A percentile compares a stretch with the other conserved stretches of the same genome.
Evolutionary conservation across 2,329 filamentous ascomycete species (phyloP).

Genomic region (Bipolaris bicolor): DNA sequence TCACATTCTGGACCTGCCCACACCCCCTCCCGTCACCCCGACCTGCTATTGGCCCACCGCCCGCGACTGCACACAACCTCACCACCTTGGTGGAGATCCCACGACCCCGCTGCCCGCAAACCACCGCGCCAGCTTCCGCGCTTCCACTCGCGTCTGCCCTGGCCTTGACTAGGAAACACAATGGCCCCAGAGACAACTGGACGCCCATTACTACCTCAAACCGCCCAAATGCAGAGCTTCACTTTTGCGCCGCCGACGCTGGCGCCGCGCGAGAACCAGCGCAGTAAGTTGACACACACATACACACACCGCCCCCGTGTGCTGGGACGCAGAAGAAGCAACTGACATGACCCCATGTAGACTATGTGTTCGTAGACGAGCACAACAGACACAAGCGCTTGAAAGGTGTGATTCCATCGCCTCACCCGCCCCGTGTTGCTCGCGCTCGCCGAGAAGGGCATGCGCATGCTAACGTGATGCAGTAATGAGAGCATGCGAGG

Average conservation of each 20-base stretch:
- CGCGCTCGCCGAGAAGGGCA: background rate
- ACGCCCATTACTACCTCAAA: conserved; percentile 70
- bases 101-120: conserved; percentile 44
- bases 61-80: conserved; percentile 31
- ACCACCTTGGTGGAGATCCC: conserved; percentile 35
- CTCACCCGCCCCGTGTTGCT: background rate
- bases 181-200: conserved; percentile 70
- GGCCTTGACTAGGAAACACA: conserved; percentile 15
- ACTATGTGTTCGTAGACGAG: conserved; percentile 99
- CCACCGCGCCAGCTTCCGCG: conserved; percentile 25
- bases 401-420: conserved; percentile 69
- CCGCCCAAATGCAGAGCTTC: conserved; percentile 74
- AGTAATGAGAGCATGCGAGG: conserved; percentile 98
- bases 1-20: conserved; percentile 26
- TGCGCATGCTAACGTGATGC: conserved; percentile 30
- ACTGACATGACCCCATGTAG: conserved; percentile 57
- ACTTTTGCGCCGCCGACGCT: conserved; percentile 72
- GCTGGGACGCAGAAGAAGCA: background rate
- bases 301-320: conserved; percentile 7
- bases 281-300: conserved; percentile 65
- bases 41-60: conserved; percentile 36
- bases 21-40: conserved; percentile 13
- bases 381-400: conserved; percentile 97
- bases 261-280: conserved; percentile 76
- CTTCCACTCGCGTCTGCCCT: conserved; percentile 12